phyloP scores from a whole-genome alignment of 257 asterid genomes.

The Plantago major region DNA sequence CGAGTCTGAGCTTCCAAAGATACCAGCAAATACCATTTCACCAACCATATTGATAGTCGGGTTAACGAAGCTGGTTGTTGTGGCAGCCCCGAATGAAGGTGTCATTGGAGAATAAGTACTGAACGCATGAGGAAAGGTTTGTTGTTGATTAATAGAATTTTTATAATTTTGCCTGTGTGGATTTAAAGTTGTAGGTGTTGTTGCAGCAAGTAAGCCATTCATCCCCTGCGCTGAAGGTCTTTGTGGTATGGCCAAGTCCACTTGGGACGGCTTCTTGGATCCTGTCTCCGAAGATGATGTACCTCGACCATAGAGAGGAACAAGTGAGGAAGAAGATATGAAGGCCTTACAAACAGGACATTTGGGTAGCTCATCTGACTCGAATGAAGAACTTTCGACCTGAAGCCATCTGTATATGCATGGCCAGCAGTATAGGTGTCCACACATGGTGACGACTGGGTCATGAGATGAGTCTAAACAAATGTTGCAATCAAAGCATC shows the following conservation, averaged over 20 bases:
- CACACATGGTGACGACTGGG: constrained; percentile 84
- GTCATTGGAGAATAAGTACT: constrained; percentile 31
- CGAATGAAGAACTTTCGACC: constrained; percentile 45
- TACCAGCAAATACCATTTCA: constrained; percentile 68
- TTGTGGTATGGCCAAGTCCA: constrained; percentile 49
- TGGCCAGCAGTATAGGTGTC: constrained; percentile 94
- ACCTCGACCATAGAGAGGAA: constrained; percentile 84
- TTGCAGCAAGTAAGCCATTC: constrained; percentile 22
- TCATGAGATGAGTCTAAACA: constrained; percentile 76
- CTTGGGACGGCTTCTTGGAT: constrained; percentile 36
- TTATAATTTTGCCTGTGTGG: constrained; percentile 32
- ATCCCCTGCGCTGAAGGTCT: constrained; percentile 59
- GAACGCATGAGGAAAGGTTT: constrained; percentile 33
- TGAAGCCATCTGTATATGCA: constrained; percentile 90
- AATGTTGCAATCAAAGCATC: constrained; percentile 78
- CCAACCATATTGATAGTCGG: constrained; percentile 74
- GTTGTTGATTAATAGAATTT: constrained; percentile 36
- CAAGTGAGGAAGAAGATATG: constrained; percentile 61
- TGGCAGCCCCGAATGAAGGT: constrained; percentile 37
- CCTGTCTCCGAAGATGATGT: constrained; percentile 45
- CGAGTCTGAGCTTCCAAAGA: constrained; percentile 53
- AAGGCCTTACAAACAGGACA: constrained; percentile 79
- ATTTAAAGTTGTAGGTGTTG: constrained; percentile 28
- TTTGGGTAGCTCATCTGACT: constrained; percentile 51
- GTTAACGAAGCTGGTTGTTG: constrained; percentile 40